Percentiles rank a stretch among this genome's conserved stretches.
Evolutionary conservation across 1,139 yeast species (phyloP).

Genomic region (Ashbya aceris): DNA sequence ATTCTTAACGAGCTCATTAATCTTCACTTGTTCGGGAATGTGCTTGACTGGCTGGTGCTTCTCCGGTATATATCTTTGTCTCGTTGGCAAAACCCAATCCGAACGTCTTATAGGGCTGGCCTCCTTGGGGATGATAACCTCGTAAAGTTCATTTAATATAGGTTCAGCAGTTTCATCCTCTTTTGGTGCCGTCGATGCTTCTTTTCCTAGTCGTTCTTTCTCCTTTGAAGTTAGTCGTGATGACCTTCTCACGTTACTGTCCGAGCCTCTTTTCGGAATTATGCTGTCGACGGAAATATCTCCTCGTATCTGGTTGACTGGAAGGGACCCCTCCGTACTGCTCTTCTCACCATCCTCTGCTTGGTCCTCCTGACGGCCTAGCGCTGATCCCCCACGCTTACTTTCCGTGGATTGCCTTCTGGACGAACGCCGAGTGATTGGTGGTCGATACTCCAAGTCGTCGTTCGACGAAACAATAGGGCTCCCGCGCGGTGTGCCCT

Average conservation of each 20-base stretch:
- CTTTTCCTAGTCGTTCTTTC: conserved; percentile 7
- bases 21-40: conserved; percentile 22
- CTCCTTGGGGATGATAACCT: conserved; percentile 24
- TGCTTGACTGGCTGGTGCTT: conserved; percentile 28
- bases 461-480: conserved; percentile 2
- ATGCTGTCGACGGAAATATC: conserved; percentile 16
- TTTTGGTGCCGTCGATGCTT: background rate
- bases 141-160: conserved; percentile 21
- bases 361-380: background rate
- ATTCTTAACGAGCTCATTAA: conserved; percentile 24
- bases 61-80: conserved; percentile 25
- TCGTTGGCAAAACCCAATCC: conserved; percentile 28
- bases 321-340: background rate
- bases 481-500: conserved; percentile 3
- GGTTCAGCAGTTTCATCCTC: conserved; percentile 5
- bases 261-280: conserved; percentile 12
- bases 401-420: conserved; percentile 1
- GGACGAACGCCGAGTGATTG: conserved; percentile 1
- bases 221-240: conserved; percentile 19
- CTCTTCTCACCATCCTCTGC: background rate
- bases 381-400: background rate
- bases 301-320: conserved; percentile 5
- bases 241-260: conserved; percentile 20
- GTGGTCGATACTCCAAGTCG: conserved; percentile 6
- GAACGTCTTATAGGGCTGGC: conserved; percentile 27